phyloP scores from a whole-genome alignment of 192 early-diverging fungal genomes.

The Backusella parvicylindrica region DNA sequence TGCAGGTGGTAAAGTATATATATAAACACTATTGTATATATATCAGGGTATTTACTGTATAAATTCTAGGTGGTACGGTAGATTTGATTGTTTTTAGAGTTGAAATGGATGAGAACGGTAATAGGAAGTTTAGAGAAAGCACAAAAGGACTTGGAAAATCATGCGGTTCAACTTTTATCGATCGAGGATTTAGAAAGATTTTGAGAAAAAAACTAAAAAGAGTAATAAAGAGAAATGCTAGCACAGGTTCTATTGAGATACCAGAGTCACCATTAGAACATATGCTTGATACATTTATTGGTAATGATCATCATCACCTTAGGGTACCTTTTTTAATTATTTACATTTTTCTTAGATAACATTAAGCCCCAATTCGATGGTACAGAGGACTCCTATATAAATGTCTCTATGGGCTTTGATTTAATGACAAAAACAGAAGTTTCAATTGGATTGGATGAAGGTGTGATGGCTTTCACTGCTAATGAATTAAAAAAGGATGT shows the following conservation, averaged over 20 bases:
- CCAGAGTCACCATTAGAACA: conserved; percentile 21
- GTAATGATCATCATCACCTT: not conserved
- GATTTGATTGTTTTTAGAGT: conserved; percentile 51
- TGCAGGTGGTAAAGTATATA: conserved; percentile 37
- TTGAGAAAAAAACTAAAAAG: conserved; percentile 32
- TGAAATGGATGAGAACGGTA: conserved; percentile 26
- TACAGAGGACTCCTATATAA: conserved; percentile 41
- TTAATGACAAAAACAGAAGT: conserved; percentile 3
- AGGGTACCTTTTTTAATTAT: not conserved
- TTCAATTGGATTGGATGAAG: conserved; percentile 39
- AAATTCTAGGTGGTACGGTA: conserved; percentile 41
- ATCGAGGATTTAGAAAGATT: conserved; percentile 41
- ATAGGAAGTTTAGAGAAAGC: conserved; percentile 37
- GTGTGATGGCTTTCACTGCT: conserved; percentile 34
- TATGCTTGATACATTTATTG: conserved; percentile 36
- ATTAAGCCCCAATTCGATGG: conserved; percentile 44
- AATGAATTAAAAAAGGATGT: conserved; percentile 41
- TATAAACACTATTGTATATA: too few species aligned
- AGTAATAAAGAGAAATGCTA: not conserved
- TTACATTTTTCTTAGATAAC: not conserved
- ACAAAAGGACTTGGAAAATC: conserved; percentile 46
- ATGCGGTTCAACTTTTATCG: conserved; percentile 53
- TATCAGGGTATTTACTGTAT: too few species aligned
- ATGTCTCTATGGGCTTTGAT: conserved; percentile 33
- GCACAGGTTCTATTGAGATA: not conserved